Base-by-base conservation (phyloP, 306 rosid species). In the Inga oerstediana region DNA sequence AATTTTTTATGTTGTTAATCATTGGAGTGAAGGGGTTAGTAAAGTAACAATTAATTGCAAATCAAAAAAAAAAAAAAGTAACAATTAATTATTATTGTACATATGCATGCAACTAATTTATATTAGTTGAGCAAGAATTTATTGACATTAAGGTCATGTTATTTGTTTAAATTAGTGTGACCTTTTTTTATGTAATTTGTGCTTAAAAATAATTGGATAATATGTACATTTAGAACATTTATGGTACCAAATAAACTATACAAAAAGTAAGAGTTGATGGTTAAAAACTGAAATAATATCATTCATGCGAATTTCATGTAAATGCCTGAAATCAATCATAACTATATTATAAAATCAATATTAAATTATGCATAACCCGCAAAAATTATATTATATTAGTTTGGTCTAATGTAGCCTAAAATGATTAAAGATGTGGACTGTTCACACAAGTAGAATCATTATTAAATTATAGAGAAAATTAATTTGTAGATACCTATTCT, bases 1-100 rank as follows among this genome's bases (percentile, higher is more conserved):
- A 44, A 64, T 77, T 4, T 64, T 62, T 64, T 45, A 77, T 77
- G 34, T 77, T 77, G 73, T 45, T 62, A 77, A 77, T 77, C 46
- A 77, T 77, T 77, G 73, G 72, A 8, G 32, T 45, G 45, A 77
- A 5, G 20, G 43, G 34, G 24, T 35, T 9, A 16, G 17, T 44
- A 44, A 77, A 8, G 65, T 24, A 77, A 59, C 24, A 24, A 24
- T 45, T 12, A 22, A 44, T 72, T 72, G n/a, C n/a, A n/a, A n/a
- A n/a, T n/a, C n/a, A n/a, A n/a, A n/a, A n/a, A n/a, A n/a, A n/a
- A n/a, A n/a, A n/a, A n/a, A 44, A 77, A 8, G 65, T 24, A 77
- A 59, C 24, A 24, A 24, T 45, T 12, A 22, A 44, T 72, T 72
- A 49, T 72, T 43, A 0, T 71, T 56, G 75, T 45, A 24, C 17